Base-by-base conservation (phyloP, 2,329 filamentous ascomycete genomes). In the Emydomyces testavorans region DNA sequence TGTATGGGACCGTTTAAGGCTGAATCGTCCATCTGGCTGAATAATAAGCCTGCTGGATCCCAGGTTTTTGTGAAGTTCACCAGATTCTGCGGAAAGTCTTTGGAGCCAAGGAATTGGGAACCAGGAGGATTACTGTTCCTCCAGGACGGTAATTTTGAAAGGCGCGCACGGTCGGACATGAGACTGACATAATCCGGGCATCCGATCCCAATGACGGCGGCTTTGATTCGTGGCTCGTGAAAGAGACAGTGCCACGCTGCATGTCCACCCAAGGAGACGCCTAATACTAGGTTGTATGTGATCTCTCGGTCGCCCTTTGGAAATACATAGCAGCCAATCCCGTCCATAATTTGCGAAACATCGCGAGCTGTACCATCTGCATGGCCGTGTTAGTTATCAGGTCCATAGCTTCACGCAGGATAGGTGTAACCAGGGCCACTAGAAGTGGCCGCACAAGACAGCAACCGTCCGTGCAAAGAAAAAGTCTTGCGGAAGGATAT, bases 151-250 rank as follows among this genome's bases (percentile, higher is more conserved):
- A 83, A 69, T 58, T 82, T 85, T 0, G 82, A 83, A 31, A 81
- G 71, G 4, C 77, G 71, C 0, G 90, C 90, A 8, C 92, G 85
- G 57, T 90, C 81, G 6, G 71, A 73, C 79, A 96, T 83, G 13
- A 96, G 70, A 63, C 84, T 73, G 53, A 81, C 78, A 58, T 85
- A 94, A 65, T 98, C 90, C 0, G 89, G 87, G 64, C 88, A 94
- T 1, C 90, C 92, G 46, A 96, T 85, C 20, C 94, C 75, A 2
- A 85, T 74, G 6, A 94, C 79, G 1, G 78, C 88, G 0, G 84
- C 81, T n/a, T 75, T 81, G 48, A 96, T 76, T 53, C 88, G 76
- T 15, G 81, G 78, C 51, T 96, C 89, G 31, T 79, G 76, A 38
- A 95, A 76, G 50, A 94, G 67, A 23, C 80, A 75, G 60, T 93